Conservation (phyloP, 495 filamentous ascomycete genomes). For the Penicillium cinerascens region DNA sequence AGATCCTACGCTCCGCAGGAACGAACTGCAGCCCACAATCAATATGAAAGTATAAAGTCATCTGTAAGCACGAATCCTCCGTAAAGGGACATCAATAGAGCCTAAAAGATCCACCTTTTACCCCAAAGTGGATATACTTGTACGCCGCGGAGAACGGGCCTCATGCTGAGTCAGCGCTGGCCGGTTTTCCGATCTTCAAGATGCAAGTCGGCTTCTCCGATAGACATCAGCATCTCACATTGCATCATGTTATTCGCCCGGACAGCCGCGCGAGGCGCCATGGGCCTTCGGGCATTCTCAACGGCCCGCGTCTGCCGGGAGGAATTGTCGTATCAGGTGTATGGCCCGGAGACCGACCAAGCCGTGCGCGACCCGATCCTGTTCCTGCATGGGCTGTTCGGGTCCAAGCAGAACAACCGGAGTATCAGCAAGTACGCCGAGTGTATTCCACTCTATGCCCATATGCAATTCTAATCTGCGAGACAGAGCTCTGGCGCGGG, state of each 20-base stretch:
- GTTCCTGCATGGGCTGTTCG: constrained; percentile 92
- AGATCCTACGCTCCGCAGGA: no score
- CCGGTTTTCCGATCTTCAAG: constrained; percentile 12
- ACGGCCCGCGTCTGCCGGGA: constrained; percentile 25
- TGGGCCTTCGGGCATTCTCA: constrained; percentile 35
- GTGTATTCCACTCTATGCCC: no score
- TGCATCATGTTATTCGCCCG: constrained; percentile 21
- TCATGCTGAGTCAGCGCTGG: constrained; percentile 14
- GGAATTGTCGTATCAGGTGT: constrained; percentile 43
- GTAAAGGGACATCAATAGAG: no score
- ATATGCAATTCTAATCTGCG: constrained; percentile 10
- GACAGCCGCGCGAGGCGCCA: constrained; percentile 11
- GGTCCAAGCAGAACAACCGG: constrained; percentile 93
- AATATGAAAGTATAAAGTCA: no score
- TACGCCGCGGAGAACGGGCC: background rate
- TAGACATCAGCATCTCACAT: background rate
- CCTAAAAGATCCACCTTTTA: background rate
- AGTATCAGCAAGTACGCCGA: constrained; percentile 89
- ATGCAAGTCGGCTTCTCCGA: constrained; percentile 2
- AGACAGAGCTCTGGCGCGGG: constrained; percentile 71
- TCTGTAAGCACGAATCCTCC: no score
- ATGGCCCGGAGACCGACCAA: constrained; percentile 37
- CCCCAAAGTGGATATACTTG: background rate
- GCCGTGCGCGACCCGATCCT: constrained; percentile 62
- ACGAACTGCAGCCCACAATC: no score